Conservation (phyloP, 78 protist species). For the slime mould (Dictyostelium discoideum) region DNA sequence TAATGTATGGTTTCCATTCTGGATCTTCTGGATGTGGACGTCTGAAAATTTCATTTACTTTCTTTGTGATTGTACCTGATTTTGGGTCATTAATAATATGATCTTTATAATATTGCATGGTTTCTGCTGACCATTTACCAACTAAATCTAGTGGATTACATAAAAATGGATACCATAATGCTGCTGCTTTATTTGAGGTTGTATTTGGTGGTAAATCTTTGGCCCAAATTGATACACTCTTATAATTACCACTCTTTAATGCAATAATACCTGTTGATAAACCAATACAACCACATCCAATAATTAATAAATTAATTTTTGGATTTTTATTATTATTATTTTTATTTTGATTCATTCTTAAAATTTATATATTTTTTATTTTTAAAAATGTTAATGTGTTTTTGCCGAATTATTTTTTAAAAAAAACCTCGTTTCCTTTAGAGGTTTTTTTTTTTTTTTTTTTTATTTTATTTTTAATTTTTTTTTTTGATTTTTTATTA, state of each 20-base stretch:
- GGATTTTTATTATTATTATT: not conserved
- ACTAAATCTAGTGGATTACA: conserved; percentile 54
- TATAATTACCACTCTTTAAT: conserved; percentile 39
- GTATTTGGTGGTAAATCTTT: conserved; percentile 77
- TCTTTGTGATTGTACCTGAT: conserved; percentile 45
- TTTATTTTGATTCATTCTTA: not conserved
- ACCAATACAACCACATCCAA: conserved; percentile 76
- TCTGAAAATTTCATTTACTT: conserved; percentile 48
- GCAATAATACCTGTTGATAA: conserved; percentile 49
- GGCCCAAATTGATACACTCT: conserved; percentile 73
- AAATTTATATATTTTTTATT: too few relatives aligned
- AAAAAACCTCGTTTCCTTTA: not conserved
- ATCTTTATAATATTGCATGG: conserved; percentile 54
- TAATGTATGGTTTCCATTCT: conserved; percentile 59
- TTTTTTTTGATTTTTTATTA: not conserved
- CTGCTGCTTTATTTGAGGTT: conserved; percentile 70
- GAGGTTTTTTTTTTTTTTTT: not conserved
- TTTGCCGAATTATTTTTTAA: too few relatives aligned
- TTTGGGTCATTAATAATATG: conserved; percentile 38
- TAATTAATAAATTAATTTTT: conserved; percentile 46
- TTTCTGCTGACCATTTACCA: conserved; percentile 69
- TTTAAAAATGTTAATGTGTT: too few relatives aligned
- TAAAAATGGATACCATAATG: conserved; percentile 69
- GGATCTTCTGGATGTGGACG: conserved; percentile 27
- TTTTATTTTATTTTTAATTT: too few relatives aligned